phyloP scores from a whole-genome alignment of 2,329 filamentous ascomycete genomes.

The Trichoderma sp. region DNA sequence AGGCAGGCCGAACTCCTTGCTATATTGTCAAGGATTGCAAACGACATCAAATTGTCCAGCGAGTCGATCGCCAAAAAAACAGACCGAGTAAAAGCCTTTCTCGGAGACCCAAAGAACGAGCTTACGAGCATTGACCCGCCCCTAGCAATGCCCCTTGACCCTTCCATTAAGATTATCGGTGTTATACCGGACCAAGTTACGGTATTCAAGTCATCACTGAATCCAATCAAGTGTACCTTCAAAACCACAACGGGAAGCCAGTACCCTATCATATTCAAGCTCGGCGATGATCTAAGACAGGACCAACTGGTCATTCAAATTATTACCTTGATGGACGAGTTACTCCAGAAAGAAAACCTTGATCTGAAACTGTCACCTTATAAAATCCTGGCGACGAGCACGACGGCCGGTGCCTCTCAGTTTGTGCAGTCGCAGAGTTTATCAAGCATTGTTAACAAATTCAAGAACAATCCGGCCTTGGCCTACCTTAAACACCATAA shows the following conservation, averaged over 20 bases:
- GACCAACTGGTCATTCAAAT: conserved; percentile 97
- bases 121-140: conserved; percentile 79
- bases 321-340: conserved; percentile 95
- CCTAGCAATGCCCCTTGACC: conserved; percentile 83
- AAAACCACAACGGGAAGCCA: conserved; percentile 72
- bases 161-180: conserved; percentile 73
- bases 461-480: conserved; percentile 69
- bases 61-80: conserved; percentile 77
- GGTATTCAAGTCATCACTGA: conserved; percentile 94
- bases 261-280: conserved; percentile 96
- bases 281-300: conserved; percentile 91
- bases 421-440: conserved; percentile 86
- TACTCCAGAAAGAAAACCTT: conserved; percentile 92
- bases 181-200: conserved; percentile 80
- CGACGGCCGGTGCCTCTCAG: conserved; percentile 84
- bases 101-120: conserved; percentile 89
- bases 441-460: conserved; percentile 78
- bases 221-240: conserved; percentile 87
- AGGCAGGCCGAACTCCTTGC: conserved; percentile 88
- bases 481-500: conserved; percentile 87
- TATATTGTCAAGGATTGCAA: conserved; percentile 82
- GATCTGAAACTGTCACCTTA: conserved; percentile 95
- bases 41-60: conserved; percentile 78
- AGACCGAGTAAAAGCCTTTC: conserved; percentile 77
- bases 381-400: conserved; percentile 90